phyloP scores from a whole-genome alignment of 345 rosid species.

The Syzygium oleosum region DNA sequence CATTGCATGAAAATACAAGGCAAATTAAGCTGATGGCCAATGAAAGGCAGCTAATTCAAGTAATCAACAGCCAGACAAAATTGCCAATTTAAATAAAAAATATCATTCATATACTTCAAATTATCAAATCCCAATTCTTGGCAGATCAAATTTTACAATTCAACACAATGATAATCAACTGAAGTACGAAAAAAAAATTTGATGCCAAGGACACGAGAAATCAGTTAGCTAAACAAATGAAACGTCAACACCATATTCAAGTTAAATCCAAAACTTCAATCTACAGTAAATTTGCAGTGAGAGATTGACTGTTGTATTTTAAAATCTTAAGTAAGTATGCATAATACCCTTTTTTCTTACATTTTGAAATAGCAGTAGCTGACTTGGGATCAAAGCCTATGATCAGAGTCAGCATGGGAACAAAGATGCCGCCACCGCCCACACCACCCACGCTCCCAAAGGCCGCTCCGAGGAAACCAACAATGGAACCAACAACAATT shows the following conservation, averaged over 20 bases:
- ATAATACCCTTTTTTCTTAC: constrained; percentile 12
- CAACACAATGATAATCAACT: not conserved
- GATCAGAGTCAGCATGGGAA: constrained; percentile 40
- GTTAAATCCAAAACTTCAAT: too few species aligned
- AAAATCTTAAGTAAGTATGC: not conserved
- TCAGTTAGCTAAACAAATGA: not conserved
- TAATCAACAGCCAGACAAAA: not conserved
- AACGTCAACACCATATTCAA: not conserved
- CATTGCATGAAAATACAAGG: not conserved
- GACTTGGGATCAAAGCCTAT: constrained; percentile 46
- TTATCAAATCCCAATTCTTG: not conserved
- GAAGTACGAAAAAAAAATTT: not conserved
- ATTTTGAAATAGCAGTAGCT: constrained; percentile 46
- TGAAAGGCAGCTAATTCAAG: not conserved
- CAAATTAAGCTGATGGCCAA: not conserved
- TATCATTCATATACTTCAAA: not conserved
- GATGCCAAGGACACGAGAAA: not conserved
- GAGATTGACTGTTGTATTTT: not conserved
- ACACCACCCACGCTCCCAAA: constrained; percentile 50
- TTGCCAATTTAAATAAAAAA: not conserved
- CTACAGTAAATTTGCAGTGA: not conserved
- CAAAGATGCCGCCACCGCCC: constrained; percentile 48
- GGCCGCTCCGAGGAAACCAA: constrained; percentile 45
- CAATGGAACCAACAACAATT: constrained; percentile 26
- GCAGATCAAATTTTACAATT: not conserved